Percentiles rank a stretch among this genome's conserved stretches.
phyloP scores from a whole-genome alignment of 2,329 filamentous ascomycete genomes.

The Cercospora zeina region DNA sequence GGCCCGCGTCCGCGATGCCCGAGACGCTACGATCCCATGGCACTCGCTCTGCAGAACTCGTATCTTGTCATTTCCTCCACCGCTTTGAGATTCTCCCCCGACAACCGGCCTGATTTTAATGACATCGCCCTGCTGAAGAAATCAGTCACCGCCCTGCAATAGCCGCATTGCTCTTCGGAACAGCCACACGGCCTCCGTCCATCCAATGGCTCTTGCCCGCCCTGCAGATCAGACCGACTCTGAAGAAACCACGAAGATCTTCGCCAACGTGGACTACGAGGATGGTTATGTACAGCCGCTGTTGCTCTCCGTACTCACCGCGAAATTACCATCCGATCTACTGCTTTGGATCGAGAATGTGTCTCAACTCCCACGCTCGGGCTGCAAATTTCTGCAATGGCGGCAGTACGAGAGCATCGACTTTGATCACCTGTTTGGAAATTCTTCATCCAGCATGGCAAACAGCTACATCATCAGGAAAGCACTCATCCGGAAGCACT shows the following conservation, averaged over 20 bases:
- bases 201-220: slow-evolving; percentile 8
- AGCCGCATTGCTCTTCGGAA: background rate
- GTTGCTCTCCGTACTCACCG: slow-evolving; percentile 69
- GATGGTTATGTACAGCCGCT: slow-evolving; percentile 88
- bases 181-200: background rate
- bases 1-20: background rate
- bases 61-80: background rate
- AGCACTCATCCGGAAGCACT: slow-evolving; percentile 94
- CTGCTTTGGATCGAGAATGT: slow-evolving; percentile 53
- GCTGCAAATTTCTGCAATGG: slow-evolving; percentile 69
- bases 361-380: slow-evolving; percentile 51
- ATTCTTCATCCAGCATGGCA: slow-evolving; percentile 64
- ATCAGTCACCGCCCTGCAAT: background rate
- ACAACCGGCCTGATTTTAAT: background rate
- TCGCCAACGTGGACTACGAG: slow-evolving; percentile 79
- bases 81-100: background rate
- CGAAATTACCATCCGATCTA: slow-evolving; percentile 56
- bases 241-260: slow-evolving; percentile 45
- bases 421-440: slow-evolving; percentile 69
- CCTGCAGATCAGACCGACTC: slow-evolving; percentile 2
- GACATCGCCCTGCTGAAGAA: background rate
- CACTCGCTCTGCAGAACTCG: background rate
- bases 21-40: background rate
- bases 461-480: slow-evolving; percentile 97
- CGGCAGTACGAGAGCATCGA: slow-evolving; percentile 83